phyloP scores from a whole-genome alignment of 179 eudicot genomes.

The Carnegiea gigantea region DNA sequence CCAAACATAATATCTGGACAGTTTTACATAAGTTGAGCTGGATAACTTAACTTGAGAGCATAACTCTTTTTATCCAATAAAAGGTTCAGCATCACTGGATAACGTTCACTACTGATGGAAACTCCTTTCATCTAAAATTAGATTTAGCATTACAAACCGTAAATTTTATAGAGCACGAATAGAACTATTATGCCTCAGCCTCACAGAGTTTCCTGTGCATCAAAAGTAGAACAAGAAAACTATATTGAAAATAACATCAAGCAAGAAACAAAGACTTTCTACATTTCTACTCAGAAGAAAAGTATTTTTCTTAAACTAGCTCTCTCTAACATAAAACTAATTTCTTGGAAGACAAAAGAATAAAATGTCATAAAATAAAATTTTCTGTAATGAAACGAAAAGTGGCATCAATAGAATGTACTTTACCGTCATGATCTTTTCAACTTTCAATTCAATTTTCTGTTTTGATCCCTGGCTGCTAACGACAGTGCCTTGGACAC shows the following conservation, averaged over 20 bases:
- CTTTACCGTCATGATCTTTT: constrained; percentile 65
- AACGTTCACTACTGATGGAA: neutral
- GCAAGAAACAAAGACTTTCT: neutral
- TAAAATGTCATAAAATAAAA: neutral
- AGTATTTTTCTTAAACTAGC: neutral
- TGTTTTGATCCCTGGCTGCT: constrained; percentile 91
- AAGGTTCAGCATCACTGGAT: neutral
- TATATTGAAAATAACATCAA: constrained; percentile 1
- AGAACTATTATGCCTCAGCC: neutral
- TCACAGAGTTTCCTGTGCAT: neutral
- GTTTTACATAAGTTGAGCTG: neutral
- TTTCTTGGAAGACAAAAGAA: neutral
- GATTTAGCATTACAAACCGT: neutral
- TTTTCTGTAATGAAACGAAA: neutral
- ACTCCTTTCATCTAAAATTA: neutral
- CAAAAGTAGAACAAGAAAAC: neutral
- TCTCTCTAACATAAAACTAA: neutral
- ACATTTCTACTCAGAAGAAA: constrained; percentile 8
- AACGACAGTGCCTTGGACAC: constrained; percentile 72
- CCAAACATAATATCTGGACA: neutral
- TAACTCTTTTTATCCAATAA: neutral
- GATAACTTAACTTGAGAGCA: neutral
- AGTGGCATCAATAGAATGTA: neutral
- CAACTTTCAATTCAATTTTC: constrained; percentile 76
- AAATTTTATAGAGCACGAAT: neutral